Base-by-base conservation (phyloP, 1,284 basidiomycete genomes). In the Moniliophthora roreri region DNA sequence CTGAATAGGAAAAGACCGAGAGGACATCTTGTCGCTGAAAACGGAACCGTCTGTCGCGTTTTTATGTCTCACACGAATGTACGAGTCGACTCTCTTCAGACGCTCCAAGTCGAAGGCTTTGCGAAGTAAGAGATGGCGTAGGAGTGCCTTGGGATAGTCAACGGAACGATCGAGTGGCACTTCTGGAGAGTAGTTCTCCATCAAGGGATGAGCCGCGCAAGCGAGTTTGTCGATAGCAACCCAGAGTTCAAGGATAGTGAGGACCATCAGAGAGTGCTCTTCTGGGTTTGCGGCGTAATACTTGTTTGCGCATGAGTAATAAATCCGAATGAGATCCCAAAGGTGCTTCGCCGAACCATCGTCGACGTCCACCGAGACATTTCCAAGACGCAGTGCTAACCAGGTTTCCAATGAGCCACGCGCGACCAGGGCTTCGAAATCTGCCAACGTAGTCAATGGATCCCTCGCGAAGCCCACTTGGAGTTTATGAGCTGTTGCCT, bases 231-330 rank as follows among this genome's bases (percentile, higher is more conserved):
- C 49, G 4, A 51, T 23, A 28, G 49, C 49, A 13, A 40, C 28
- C 49, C 49, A 51, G 20, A 51, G 49, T 21, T 51, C 49, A 13
- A 51, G 49, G 21, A 51, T 44, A 8, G 39, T 51, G 6, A 51
- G 38, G 20, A 42, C 26, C 49, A 51, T 51, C 24, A 51, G 15
- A 4, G 49, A 51, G 18, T 51, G 38, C 8, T 42, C 24, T 32
- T 51, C 49, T 4, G 37, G 21, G 21, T 51, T 51, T 4, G 4
- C 15, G 4, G 10, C 39, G 21, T 51, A 51, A 15, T 40, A 32
- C 28, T 32, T 32, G 28, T 32, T 6, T 32, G 28, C 28, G 28
- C 11, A 32, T 6, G 28, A 32, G 28, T 32, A 32, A 32, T 32
- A 32, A 32, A 11, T 32, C 11, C 28, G 28, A 11, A 11, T 32